These are phyloP conservation scores for Mycothermus thermophilus DNA, from an alignment of 495 filamentous ascomycete species.

Conservation along the genomic window DNA sequence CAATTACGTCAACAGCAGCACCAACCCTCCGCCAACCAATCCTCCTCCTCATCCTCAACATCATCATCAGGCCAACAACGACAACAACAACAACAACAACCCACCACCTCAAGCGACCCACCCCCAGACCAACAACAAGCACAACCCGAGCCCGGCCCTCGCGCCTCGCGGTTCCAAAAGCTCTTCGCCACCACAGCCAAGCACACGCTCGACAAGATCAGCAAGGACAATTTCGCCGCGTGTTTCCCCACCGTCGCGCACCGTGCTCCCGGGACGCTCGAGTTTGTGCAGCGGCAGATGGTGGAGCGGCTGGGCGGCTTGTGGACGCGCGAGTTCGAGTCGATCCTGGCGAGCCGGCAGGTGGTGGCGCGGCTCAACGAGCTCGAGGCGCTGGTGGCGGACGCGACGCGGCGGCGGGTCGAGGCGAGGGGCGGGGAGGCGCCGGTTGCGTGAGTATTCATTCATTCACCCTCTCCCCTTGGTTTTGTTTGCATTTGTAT, in stretches of 20 bases:
- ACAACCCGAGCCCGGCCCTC: constrained; percentile 43
- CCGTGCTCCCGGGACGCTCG: constrained; percentile 51
- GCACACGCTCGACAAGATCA: constrained; percentile 58
- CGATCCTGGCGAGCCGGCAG: constrained; percentile 52
- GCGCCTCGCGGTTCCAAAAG: constrained; percentile 55
- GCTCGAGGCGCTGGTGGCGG: constrained; percentile 59
- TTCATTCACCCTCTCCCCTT: constrained; percentile 3
- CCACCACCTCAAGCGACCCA: not conserved
- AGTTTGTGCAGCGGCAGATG: constrained; percentile 55
- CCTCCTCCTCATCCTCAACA: not conserved
- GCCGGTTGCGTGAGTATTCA: constrained; percentile 33
- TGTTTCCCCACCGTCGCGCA: constrained; percentile 80
- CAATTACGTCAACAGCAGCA: constrained; percentile 3
- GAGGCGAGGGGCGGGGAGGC: constrained; percentile 14
- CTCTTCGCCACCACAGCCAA: constrained; percentile 56
- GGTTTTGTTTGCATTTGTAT: too few species aligned
- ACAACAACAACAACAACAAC: constrained; percentile 1
- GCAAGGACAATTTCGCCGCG: constrained; percentile 61
- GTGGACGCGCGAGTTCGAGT: constrained; percentile 58
- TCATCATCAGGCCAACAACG: constrained; percentile 1
- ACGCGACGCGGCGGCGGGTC: constrained; percentile 48
- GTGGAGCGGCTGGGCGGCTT: constrained; percentile 49
- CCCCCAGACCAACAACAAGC: not conserved
- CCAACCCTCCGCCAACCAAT: not conserved
- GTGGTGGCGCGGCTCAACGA: constrained; percentile 69